A percentile compares a stretch with the other conserved stretches of the same genome.
Evolutionary conservation across 1,139 yeast genomes (phyloP).

Genomic region (Scheffersomyces cryptocercus): DNA sequence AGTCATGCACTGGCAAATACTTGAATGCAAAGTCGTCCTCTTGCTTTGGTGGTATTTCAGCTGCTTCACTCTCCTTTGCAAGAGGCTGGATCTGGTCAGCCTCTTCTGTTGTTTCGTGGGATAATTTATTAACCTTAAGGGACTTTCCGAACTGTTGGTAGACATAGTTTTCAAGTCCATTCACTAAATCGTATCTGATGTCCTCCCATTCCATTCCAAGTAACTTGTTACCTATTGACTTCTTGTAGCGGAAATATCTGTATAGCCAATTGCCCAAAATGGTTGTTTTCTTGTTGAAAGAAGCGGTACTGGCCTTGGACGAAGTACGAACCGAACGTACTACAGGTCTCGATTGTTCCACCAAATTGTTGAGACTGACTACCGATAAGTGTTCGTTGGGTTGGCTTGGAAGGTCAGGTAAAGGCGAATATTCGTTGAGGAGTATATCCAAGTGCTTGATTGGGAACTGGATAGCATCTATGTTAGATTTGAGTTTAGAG

Average conservation of each 20-base stretch:
- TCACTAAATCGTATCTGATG: conserved; percentile 38
- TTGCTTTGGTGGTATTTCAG: background rate
- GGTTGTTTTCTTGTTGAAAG: conserved; percentile 28
- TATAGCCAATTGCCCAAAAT: conserved; percentile 34
- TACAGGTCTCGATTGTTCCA: conserved; percentile 29
- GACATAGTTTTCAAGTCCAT: conserved; percentile 38
- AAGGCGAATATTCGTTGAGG: conserved; percentile 9
- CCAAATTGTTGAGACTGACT: conserved; percentile 19
- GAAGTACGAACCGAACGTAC: conserved; percentile 32
- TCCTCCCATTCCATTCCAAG: conserved; percentile 51
- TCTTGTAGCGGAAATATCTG: conserved; percentile 42
- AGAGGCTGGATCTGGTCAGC: background rate
- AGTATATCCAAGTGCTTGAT: conserved; percentile 18
- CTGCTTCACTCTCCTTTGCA: background rate
- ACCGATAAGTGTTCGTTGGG: conserved; percentile 20
- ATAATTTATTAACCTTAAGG: conserved; percentile 4
- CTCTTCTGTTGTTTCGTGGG: background rate
- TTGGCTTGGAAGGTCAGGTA: conserved; percentile 3
- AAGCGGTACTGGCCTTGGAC: conserved; percentile 31
- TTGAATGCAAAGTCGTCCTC: conserved; percentile 20
- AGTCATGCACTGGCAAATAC: conserved; percentile 38
- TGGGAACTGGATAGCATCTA: conserved; percentile 21
- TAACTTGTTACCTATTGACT: conserved; percentile 38
- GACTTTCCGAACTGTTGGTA: conserved; percentile 38
- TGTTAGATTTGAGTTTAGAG: conserved; percentile 4